Evolutionary conservation across 2,329 filamentous ascomycete species (phyloP).

Genomic region (Xylaria sp.): DNA sequence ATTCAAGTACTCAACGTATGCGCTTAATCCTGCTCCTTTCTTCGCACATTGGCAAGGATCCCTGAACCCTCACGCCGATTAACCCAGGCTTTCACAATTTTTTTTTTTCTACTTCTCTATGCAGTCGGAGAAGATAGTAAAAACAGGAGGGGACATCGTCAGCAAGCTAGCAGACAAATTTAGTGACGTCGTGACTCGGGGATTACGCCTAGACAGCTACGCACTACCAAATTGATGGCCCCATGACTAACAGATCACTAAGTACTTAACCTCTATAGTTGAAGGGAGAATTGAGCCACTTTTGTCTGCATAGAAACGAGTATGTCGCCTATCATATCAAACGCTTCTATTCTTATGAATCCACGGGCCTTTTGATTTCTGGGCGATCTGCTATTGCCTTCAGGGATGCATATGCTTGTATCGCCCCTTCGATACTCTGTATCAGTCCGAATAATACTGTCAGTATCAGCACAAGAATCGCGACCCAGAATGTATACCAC

Average conservation of each 20-base stretch:
- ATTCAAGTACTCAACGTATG: neutral
- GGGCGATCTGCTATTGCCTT: conserved; percentile 8
- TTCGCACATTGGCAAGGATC: neutral
- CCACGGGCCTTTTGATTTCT: neutral
- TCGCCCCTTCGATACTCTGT: conserved; percentile 55
- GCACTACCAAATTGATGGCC: neutral
- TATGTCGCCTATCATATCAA: too few relatives aligned
- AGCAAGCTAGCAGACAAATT: neutral
- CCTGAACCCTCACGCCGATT: neutral
- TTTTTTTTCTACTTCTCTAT: neutral
- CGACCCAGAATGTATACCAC: conserved; percentile 61
- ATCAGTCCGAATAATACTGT: conserved; percentile 56
- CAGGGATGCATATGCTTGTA: conserved; percentile 52
- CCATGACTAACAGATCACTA: neutral
- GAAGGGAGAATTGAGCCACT: too few relatives aligned
- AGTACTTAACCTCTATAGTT: too few relatives aligned
- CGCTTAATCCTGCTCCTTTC: neutral
- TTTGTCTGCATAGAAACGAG: neutral
- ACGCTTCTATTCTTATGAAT: neutral
- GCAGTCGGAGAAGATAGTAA: neutral
- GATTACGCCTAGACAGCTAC: neutral
- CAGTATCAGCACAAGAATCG: conserved; percentile 51
- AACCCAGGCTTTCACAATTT: neutral
- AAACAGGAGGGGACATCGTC: neutral
- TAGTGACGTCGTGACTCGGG: neutral